Evolutionary conservation across 2,329 filamentous ascomycete species (phyloP).

Genomic region (Claviceps africana): DNA sequence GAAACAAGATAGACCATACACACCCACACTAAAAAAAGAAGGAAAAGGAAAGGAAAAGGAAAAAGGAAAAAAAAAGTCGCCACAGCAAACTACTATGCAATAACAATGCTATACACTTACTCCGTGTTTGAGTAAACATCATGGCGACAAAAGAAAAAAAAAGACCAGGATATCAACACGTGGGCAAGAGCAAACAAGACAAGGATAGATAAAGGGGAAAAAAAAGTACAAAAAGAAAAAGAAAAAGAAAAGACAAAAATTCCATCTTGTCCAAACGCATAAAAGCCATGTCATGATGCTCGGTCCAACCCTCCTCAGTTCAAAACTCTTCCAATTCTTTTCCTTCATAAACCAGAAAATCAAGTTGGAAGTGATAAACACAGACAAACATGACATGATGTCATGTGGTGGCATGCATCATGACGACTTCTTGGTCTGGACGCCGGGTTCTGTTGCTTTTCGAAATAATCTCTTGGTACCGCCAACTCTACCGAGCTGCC

Average conservation of each 20-base stretch:
- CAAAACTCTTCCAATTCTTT: neutral
- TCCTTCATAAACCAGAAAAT: neutral
- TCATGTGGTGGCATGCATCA: neutral
- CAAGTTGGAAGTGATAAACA: too few species aligned
- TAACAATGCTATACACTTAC: neutral
- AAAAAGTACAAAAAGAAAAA: neutral
- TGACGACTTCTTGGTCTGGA: slow-evolving; percentile 11
- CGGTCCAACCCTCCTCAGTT: neutral
- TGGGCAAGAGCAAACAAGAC: too few species aligned
- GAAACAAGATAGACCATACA: neutral
- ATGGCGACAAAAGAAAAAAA: neutral
- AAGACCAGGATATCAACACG: neutral
- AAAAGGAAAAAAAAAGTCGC: neutral
- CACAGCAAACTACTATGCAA: neutral
- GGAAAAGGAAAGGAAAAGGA: neutral
- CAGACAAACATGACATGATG: too few species aligned
- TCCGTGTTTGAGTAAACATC: neutral
- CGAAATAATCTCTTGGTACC: slow-evolving; percentile 60
- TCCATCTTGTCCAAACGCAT: neutral
- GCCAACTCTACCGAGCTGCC: slow-evolving; percentile 57
- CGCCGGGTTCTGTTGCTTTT: slow-evolving; percentile 20
- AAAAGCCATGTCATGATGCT: neutral
- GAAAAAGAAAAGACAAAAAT: neutral
- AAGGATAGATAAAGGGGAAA: neutral
- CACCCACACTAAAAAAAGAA: too few species aligned